Conservation (phyloP, 1,139 yeast genomes). For the Hyphopichia khmerensis region DNA sequence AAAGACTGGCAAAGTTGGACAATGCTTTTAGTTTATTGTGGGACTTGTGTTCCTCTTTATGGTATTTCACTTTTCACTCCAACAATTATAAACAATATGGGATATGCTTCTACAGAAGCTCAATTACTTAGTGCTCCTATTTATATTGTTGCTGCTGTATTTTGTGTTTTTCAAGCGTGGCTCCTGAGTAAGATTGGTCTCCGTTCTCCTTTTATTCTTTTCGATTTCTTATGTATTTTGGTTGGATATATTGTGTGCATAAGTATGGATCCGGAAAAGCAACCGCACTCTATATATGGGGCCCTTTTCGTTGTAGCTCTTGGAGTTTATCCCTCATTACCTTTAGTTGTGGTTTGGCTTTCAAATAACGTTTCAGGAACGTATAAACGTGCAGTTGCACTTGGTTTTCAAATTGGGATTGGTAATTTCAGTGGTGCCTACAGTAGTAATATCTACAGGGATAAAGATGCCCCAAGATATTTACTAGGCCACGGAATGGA, state of each 20-base stretch:
- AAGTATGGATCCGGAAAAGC: slow-evolving; percentile 12
- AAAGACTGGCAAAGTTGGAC: slow-evolving; percentile 25
- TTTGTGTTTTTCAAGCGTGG: slow-evolving; percentile 25
- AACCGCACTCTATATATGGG: slow-evolving; percentile 25
- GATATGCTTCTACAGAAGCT: slow-evolving; percentile 19
- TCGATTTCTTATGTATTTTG: slow-evolving; percentile 21
- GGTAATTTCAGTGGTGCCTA: slow-evolving; percentile 41
- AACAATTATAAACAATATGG: slow-evolving; percentile 23
- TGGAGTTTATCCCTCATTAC: slow-evolving; percentile 34
- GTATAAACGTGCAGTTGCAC: slow-evolving; percentile 36
- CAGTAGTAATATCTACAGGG: slow-evolving; percentile 30
- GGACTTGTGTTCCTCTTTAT: slow-evolving; percentile 13
- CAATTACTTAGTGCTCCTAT: slow-evolving; percentile 35
- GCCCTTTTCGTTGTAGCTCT: slow-evolving; percentile 33
- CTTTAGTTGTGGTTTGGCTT: slow-evolving; percentile 36
- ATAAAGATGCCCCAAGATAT: slow-evolving; percentile 27
- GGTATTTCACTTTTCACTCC: slow-evolving; percentile 30
- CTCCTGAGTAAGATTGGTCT: slow-evolving; percentile 25
- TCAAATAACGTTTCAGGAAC: slow-evolving; percentile 35
- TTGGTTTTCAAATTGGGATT: slow-evolving; percentile 39
- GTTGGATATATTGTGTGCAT: slow-evolving; percentile 32
- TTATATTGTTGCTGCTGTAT: slow-evolving; percentile 29
- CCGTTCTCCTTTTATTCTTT: slow-evolving; percentile 31
- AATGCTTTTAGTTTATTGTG: slow-evolving; percentile 13
- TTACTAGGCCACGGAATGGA: slow-evolving; percentile 26